Base-by-base conservation (phyloP, 2,329 filamentous ascomycete species). In the Penicillium sp. region DNA sequence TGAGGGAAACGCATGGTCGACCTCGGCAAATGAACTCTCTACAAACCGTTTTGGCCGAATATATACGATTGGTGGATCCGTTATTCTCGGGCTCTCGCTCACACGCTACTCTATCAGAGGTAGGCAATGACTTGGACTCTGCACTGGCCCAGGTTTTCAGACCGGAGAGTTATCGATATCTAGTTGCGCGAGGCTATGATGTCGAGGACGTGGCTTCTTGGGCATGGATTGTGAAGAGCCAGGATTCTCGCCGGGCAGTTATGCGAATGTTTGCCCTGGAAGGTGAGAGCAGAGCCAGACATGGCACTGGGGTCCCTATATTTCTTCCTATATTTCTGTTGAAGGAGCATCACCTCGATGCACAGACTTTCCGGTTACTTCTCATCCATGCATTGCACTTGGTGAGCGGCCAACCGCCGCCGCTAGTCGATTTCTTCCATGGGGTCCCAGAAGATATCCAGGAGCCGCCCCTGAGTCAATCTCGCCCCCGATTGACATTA, bases 241-340 rank as follows among this genome's bases (percentile, higher is more conserved):
- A 62, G 4, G 65, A 63, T 17, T 33, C 68, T 3, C 67, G 72
- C 30, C 60, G 65, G 33, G 71, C 75, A n/a, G 64, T 67, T 21
- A 55, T 66, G 32, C 69, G 76, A 23, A 59, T 78, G 17, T 59
- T 70, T 40, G 42, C 59, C 4, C 49, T 73, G 18, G 67, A 71
- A 47, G 51, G 60, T 15, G 58, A 68, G 15, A 49, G 56, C 24
- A 55, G 17, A 40, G 32, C 37, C 18, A 50, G 45, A 24, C 33
- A 41, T 17, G 47, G 44, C 21, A 17, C 24, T 8, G 26, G 48
- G 30, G 56, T 76, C 7, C 80, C 80, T 2, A 49, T 74, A 6
- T 82, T 82, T 52, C 66, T 84, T 12, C 64, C 77, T 15, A 63
- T 76, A 21, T 72, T 78, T 56, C 63, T 82, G 13, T 67, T 83